Evolutionary conservation across 305 asterid species (phyloP), one percentile per base, ranked within the genome.

Genomic region (Nicotiana rustica): DNA sequence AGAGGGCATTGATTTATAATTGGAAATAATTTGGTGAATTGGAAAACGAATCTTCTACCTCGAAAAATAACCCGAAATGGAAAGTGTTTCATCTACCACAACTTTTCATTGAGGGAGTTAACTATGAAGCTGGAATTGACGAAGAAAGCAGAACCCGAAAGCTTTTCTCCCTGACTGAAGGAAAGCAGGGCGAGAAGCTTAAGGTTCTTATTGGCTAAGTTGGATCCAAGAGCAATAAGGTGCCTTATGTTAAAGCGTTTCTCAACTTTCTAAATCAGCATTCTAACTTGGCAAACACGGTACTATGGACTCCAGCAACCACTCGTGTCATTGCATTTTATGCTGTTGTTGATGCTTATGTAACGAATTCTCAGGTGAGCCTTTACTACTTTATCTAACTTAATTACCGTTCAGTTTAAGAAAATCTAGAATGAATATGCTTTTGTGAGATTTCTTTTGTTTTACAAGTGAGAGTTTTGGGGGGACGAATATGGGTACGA

Each of bases 281-380:
- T 82, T 79, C 94, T 25, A 93, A 95, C 78, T 81, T 97, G 91
- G 88, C 98, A 13, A 85, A 83, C 70, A 90, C 95, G 18, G 95
- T 97, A 83, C 86, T 97, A 78, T 97, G 99, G 98, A 95, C 99
- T 77, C 99, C 97, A 0, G 92, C 99, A 62, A 95, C 99, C 10
- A 92, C 97, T 33, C 97, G 94, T 4, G 95, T 95, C 78, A 96
- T 97, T 67, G 94, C 99, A 67, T 94, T 29, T 35, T 97, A 93
- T 86, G 86, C 98, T 59, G 99, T 98, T 12, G 96, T 99, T 12
- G 99, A 97, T 89, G 97, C 90, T 33, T 97, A 93, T 86, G 90
- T 92, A 79, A 97, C 92, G 98, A 97, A 97, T 88, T 93, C 99
- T 41, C 99, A 97, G 99, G 99, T 97, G 56, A 83, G 13, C 56